Base-by-base conservation (phyloP, 352 stramenopile genomes). In the Phytophthora sansomeana region DNA sequence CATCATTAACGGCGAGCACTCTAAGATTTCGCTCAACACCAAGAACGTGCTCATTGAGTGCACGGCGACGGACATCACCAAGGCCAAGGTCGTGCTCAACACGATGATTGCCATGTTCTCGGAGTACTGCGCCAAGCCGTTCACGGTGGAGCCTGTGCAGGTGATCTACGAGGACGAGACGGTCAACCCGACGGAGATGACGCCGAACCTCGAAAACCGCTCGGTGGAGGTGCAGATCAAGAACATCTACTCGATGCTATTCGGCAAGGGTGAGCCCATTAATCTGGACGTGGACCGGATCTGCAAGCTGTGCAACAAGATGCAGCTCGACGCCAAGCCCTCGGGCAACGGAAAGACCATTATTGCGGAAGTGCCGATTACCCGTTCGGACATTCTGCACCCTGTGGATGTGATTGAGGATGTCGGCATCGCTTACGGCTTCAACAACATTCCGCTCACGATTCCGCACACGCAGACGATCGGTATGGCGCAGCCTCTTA, bases 11-110 rank as follows among this genome's bases (percentile, higher is more conserved):
- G 95, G 98, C 50, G 85, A 97, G 54, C 95, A 99, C 74, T 98
- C 91, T 46, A 95, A 97, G 81, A 99, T 99, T 80, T 97, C 92
- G 61, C 74, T 99, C 21, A 55, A 95, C 41, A 99, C 98, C 14
- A 98, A 96, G 69, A 99, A 99, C 77, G 97, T 99, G 26, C 98
- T 99, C 66, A 99, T 99, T 59, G 98, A 99, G 78, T 99, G 97
- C 83, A 99, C 98, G 52, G 98, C 96, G 14, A 99, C 98, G 29
- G 98, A 99, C 80, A 87, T 99, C 55, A 99, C 98, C 57, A 99
- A 99, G 88, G 98, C 95, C 33, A 99, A 99, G 75, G 96, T 99
- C 65, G 98, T 99, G 41, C 87, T 99, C 29, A 99, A 99, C 84
- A 99, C 97, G 39, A 90, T 99, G 51, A 96, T 99, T 42, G 93